Conservation (phyloP, 1,284 basidiomycete genomes). For the Austroboletus niveus region DNA sequence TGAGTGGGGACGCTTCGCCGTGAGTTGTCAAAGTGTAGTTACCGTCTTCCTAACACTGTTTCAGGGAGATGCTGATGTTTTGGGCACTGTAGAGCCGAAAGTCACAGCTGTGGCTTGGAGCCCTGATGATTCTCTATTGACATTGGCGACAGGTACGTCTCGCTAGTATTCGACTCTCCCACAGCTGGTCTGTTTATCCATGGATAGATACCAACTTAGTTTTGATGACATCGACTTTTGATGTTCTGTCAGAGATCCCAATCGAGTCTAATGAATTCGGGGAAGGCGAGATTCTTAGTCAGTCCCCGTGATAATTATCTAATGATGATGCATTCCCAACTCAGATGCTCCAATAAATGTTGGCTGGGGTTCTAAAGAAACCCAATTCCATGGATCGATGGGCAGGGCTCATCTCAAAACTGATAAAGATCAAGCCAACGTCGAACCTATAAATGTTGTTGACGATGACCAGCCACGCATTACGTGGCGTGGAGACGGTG, state of each 20-base stretch:
- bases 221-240: conserved; percentile 87
- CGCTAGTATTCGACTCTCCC: neutral
- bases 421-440: conserved; percentile 45
- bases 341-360: conserved; percentile 89
- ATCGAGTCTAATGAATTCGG: conserved; percentile 81
- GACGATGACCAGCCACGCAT: conserved; percentile 77
- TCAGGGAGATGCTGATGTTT: conserved; percentile 54
- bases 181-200: conserved; percentile 1
- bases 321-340: conserved; percentile 7
- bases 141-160: conserved; percentile 69
- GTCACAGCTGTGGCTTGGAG: conserved; percentile 86
- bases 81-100: conserved; percentile 85
- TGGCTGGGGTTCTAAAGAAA: conserved; percentile 97
- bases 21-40: conserved; percentile 24
- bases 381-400: conserved; percentile 96
- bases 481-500: conserved; percentile 92
- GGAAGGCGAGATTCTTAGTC: conserved; percentile 53
- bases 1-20: conserved; percentile 43
- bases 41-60: conserved; percentile 2
- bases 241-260: conserved; percentile 79
- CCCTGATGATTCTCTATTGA: conserved; percentile 85
- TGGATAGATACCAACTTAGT: conserved; percentile 71
- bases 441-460: conserved; percentile 57
- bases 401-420: conserved; percentile 72
- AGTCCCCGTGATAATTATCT: conserved; percentile 3